phyloP scores from a whole-genome alignment of 2,329 filamentous ascomycete genomes.

The Fusarium sp. region DNA sequence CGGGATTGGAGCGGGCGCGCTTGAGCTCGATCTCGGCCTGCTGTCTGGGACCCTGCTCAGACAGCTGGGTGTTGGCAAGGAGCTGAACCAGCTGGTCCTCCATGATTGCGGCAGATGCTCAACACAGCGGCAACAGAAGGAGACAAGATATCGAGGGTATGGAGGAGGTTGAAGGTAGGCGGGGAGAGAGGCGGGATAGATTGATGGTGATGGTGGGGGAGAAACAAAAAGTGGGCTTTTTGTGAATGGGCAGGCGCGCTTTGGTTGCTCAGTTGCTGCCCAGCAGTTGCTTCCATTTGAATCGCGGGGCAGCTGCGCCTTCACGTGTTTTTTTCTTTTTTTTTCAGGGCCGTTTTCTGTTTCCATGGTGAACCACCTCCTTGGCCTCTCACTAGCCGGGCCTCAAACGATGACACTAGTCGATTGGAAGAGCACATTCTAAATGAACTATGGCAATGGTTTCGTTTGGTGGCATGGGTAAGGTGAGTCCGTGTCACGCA shows the following conservation, averaged over 20 bases:
- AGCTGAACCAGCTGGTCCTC: slow-evolving; percentile 92
- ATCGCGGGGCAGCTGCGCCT: slow-evolving; percentile 32
- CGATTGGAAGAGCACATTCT: background rate
- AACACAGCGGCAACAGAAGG: slow-evolving; percentile 17
- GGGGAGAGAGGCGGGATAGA: slow-evolving; percentile 41
- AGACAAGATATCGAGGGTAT: slow-evolving; percentile 15
- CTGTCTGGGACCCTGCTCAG: slow-evolving; percentile 81
- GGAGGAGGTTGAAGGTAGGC: slow-evolving; percentile 22
- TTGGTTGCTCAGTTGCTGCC: slow-evolving; percentile 9
- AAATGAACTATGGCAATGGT: background rate
- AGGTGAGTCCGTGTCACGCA: background rate
- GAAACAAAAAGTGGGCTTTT: slow-evolving; percentile 38
- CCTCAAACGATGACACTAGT: background rate
- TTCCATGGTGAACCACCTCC: slow-evolving; percentile 1
- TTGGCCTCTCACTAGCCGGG: slow-evolving; percentile 5
- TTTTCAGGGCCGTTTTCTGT: slow-evolving; percentile 10
- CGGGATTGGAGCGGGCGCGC: slow-evolving; percentile 74
- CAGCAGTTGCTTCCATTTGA: background rate
- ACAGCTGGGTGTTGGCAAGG: slow-evolving; percentile 85
- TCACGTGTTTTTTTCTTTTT: slow-evolving; percentile 25
- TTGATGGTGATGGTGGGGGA: slow-evolving; percentile 37
- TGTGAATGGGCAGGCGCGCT: slow-evolving; percentile 18
- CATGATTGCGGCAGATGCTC: slow-evolving; percentile 64
- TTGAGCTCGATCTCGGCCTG: slow-evolving; percentile 87
- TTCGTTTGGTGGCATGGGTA: slow-evolving; percentile 1